Conservation (phyloP, 2,329 filamentous ascomycete species). For the Aspergillus alliaceus region DNA sequence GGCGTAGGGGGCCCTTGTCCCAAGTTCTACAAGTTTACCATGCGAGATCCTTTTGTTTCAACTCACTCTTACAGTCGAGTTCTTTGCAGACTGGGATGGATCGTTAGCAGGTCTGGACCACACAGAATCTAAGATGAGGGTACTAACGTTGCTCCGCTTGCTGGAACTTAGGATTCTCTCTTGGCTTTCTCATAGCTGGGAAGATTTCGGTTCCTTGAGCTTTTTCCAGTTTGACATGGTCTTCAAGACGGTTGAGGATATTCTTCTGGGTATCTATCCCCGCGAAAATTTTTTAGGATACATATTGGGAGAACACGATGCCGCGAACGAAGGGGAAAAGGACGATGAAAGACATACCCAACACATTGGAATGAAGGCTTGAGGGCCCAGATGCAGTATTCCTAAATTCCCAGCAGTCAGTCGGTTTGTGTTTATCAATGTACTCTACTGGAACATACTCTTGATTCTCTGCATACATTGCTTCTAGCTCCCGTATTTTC, state of each 20-base stretch:
- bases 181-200: slow-evolving; percentile 27
- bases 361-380: not conserved
- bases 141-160: slow-evolving; percentile 28
- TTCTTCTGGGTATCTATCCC: slow-evolving; percentile 2
- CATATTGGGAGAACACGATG: not conserved
- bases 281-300: not conserved
- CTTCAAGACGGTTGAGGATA: slow-evolving; percentile 21
- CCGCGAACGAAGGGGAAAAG: not conserved
- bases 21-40: slow-evolving; percentile 9
- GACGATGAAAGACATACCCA: slow-evolving; percentile 1
- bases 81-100: slow-evolving; percentile 21
- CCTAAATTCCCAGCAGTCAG: not conserved
- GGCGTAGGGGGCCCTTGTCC: too few species aligned
- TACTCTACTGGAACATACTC: slow-evolving; percentile 1
- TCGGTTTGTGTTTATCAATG: not conserved
- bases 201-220: slow-evolving; percentile 17
- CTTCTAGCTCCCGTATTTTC: slow-evolving; percentile 11
- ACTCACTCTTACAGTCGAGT: slow-evolving; percentile 13
- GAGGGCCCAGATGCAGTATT: too few species aligned
- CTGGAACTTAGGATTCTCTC: slow-evolving; percentile 25
- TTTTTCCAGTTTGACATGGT: slow-evolving; percentile 26
- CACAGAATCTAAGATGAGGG: too few species aligned
- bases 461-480: slow-evolving; percentile 18
- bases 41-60: slow-evolving; percentile 7
- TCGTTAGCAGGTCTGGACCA: not conserved